Evolutionary conservation across 108 stramenopile genomes (phyloP).

Genomic region (Asterionellopsis glacialis): DNA sequence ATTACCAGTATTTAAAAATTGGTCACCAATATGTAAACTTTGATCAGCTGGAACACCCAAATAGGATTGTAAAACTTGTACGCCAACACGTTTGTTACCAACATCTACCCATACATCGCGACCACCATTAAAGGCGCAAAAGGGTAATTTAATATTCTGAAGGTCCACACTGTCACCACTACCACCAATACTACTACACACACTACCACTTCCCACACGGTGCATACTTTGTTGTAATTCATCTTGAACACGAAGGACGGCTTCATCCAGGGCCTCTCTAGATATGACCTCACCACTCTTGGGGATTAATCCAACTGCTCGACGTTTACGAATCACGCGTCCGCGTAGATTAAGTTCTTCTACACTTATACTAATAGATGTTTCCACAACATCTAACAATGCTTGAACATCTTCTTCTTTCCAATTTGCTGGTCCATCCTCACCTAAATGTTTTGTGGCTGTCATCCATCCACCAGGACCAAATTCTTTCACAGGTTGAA

Average conservation of each 20-base stretch:
- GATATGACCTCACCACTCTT: slow-evolving; percentile 49
- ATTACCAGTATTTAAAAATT: slow-evolving; percentile 90
- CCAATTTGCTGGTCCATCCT: slow-evolving; percentile 81
- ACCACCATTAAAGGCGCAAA: slow-evolving; percentile 93
- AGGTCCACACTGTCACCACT: slow-evolving; percentile 11
- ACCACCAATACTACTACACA: slow-evolving; percentile 3
- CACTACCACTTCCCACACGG: slow-evolving; percentile 9
- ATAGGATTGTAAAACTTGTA: slow-evolving; percentile 73
- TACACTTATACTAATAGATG: slow-evolving; percentile 38
- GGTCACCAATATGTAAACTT: slow-evolving; percentile 90
- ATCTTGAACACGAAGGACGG: slow-evolving; percentile 73
- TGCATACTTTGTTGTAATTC: slow-evolving; percentile 17
- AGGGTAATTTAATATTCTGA: slow-evolving; percentile 40
- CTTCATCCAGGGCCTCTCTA: slow-evolving; percentile 87
- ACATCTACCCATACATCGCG: slow-evolving; percentile 90
- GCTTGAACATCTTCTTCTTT: slow-evolving; percentile 44
- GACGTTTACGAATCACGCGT: slow-evolving; percentile 77
- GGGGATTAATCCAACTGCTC: slow-evolving; percentile 85
- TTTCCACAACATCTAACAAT: slow-evolving; percentile 74
- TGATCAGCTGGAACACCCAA: slow-evolving; percentile 61
- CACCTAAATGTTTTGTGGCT: slow-evolving; percentile 58
- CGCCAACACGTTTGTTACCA: slow-evolving; percentile 92
- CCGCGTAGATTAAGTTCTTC: slow-evolving; percentile 68
- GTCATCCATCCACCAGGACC: slow-evolving; percentile 88
- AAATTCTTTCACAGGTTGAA: slow-evolving; percentile 69